phyloP scores from a whole-genome alignment of 2,329 filamentous ascomycete species.

The Emergomyces orientalis region DNA sequence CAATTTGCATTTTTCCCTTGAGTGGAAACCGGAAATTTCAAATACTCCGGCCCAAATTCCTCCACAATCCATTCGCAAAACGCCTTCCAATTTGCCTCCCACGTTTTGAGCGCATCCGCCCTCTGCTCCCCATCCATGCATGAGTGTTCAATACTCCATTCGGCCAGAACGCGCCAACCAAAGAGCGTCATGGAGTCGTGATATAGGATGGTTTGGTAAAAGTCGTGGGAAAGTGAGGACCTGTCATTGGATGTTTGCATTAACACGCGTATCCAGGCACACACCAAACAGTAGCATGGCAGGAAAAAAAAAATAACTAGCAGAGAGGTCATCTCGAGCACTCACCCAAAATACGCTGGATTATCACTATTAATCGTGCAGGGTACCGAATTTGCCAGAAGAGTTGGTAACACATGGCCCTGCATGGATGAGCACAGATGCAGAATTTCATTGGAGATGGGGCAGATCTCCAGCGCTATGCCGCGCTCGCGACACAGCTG shows the following conservation, averaged over 20 bases:
- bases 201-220: slow-evolving; percentile 3
- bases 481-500: slow-evolving; percentile 82
- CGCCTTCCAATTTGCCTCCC: slow-evolving; percentile 72
- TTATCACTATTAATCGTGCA: slow-evolving; percentile 9
- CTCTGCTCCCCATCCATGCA: slow-evolving; percentile 1
- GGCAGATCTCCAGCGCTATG: slow-evolving; percentile 82
- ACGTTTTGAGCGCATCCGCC: slow-evolving; percentile 52
- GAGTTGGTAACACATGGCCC: slow-evolving; percentile 62
- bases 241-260: background rate
- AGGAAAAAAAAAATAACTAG: background rate
- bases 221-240: slow-evolving; percentile 7
- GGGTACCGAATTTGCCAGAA: slow-evolving; percentile 13
- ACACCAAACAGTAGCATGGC: background rate
- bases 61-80: slow-evolving; percentile 84
- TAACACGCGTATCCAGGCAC: background rate
- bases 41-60: slow-evolving; percentile 48
- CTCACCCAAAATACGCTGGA: slow-evolving; percentile 8
- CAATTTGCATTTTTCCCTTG: background rate
- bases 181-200: slow-evolving; percentile 4
- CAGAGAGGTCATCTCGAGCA: background rate
- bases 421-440: slow-evolving; percentile 67
- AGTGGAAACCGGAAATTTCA: background rate
- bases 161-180: slow-evolving; percentile 5
- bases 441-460: slow-evolving; percentile 81
- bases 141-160: slow-evolving; percentile 11